phyloP scores from a whole-genome alignment of 2,329 filamentous ascomycete genomes.

The Sarocladium kiliense region DNA sequence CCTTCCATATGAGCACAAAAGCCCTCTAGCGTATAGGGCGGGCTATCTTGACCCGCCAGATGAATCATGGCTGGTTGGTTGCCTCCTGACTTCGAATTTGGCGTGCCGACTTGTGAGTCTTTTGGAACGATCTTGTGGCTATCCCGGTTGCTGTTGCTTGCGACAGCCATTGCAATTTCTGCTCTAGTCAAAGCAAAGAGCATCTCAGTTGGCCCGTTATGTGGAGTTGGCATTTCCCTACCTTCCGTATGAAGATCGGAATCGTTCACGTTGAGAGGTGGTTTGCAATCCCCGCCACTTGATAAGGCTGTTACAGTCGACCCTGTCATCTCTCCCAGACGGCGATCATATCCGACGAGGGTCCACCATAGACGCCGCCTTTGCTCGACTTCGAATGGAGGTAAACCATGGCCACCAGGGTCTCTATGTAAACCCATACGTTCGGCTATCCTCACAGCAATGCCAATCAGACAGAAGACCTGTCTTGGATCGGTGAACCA shows the following conservation, averaged over 20 bases:
- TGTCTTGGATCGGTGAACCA: slow-evolving; percentile 53
- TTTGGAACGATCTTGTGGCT: slow-evolving; percentile 21
- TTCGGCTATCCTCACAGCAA: slow-evolving; percentile 63
- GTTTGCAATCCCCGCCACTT: slow-evolving; percentile 46
- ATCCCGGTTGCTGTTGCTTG: slow-evolving; percentile 38
- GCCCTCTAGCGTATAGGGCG: slow-evolving; percentile 44
- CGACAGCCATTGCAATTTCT: slow-evolving; percentile 51
- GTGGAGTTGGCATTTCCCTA: slow-evolving; percentile 45
- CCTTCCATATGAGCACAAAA: slow-evolving; percentile 52
- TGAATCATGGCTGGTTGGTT: slow-evolving; percentile 32
- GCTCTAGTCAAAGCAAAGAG: slow-evolving; percentile 52
- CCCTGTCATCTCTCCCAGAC: slow-evolving; percentile 62
- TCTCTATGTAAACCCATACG: slow-evolving; percentile 66
- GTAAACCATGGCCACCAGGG: slow-evolving; percentile 44
- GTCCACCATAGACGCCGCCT: slow-evolving; percentile 72
- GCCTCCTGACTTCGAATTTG: slow-evolving; percentile 15
- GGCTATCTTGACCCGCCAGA: slow-evolving; percentile 45
- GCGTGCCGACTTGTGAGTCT: slow-evolving; percentile 15
- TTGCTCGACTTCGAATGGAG: slow-evolving; percentile 61
- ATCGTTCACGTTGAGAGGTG: slow-evolving; percentile 59
- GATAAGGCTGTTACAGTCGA: slow-evolving; percentile 52
- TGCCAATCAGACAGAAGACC: slow-evolving; percentile 48
- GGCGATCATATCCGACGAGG: slow-evolving; percentile 62
- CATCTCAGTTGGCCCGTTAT: slow-evolving; percentile 53
- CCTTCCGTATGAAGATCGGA: slow-evolving; percentile 52